phyloP scores from a whole-genome alignment of 73 alveolate species.

The Tetrahymena elliotti region DNA sequence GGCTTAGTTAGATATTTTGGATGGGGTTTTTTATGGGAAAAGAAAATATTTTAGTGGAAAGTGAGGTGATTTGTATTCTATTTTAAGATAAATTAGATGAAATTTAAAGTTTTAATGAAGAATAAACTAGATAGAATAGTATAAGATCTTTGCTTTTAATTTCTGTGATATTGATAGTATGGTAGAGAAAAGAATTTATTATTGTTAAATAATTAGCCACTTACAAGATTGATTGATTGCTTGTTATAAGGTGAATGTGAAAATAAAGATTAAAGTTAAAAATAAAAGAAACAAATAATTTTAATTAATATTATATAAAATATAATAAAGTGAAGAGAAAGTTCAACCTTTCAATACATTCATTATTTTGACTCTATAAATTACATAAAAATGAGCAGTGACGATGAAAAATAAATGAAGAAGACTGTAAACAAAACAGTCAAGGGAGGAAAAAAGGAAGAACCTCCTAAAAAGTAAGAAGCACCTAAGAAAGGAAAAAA shows the following conservation, averaged over 20 bases:
- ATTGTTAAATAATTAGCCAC: background rate
- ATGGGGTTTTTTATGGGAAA: too few relatives aligned
- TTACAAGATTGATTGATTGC: background rate
- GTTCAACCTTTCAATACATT: background rate
- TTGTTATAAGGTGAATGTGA: background rate
- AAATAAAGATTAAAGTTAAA: background rate
- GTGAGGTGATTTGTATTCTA: background rate
- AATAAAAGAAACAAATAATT: background rate
- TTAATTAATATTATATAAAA: background rate
- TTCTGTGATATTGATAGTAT: background rate
- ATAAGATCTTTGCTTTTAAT: background rate
- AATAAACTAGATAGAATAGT: background rate
- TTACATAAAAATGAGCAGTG: background rate
- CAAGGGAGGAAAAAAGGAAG: conserved; percentile 40
- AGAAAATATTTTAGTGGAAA: too few relatives aligned
- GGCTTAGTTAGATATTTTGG: too few relatives aligned
- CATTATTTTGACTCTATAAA: background rate
- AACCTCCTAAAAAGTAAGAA: conserved; percentile 39
- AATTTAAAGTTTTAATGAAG: background rate
- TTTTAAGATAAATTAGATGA: background rate
- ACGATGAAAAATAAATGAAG: conserved; percentile 20
- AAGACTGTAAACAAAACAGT: conserved; percentile 47
- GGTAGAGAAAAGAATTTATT: background rate
- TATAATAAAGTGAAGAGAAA: background rate
- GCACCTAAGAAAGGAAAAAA: conserved; percentile 34